phyloP scores from a whole-genome alignment of 768 basidiomycete species.

The Rubroboletus satanas region DNA sequence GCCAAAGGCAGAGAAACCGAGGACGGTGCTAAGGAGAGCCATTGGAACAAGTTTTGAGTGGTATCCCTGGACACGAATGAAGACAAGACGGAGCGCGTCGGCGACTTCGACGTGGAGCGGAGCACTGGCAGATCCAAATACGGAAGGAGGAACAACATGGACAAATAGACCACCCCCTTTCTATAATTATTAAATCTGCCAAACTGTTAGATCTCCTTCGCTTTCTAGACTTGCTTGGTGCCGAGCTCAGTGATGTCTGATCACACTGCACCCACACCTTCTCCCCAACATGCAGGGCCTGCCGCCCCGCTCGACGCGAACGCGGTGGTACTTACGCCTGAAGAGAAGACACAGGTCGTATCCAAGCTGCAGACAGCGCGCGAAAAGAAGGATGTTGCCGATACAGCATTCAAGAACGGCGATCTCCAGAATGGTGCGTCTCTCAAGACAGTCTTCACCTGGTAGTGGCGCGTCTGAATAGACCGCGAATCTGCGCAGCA shows the following conservation, averaged over 20 bases:
- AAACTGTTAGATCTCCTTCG: not conserved
- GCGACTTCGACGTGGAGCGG: not conserved
- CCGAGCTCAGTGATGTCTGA: constrained; percentile 16
- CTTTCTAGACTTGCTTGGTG: not conserved
- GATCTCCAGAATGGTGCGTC: constrained; percentile 55
- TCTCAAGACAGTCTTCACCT: not conserved
- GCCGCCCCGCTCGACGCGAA: constrained; percentile 21
- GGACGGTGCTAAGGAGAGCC: constrained; percentile 62
- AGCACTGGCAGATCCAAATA: not conserved
- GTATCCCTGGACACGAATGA: not conserved
- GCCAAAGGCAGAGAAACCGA: constrained; percentile 80
- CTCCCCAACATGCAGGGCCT: not conserved
- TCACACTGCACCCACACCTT: constrained; percentile 1
- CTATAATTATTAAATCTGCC: too few relatives aligned
- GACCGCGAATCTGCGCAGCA: constrained; percentile 40
- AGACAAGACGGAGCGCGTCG: constrained; percentile 10
- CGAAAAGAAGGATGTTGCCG: constrained; percentile 62
- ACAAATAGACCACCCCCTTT: constrained; percentile 19
- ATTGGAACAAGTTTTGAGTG: constrained; percentile 32
- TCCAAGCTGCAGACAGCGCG: constrained; percentile 59
- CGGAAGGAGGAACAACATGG: constrained; percentile 19
- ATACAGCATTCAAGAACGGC: constrained; percentile 67
- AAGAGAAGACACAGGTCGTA: constrained; percentile 30
- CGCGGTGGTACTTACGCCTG: constrained; percentile 10
- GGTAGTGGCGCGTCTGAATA: constrained; percentile 1